phyloP scores from a whole-genome alignment of 768 basidiomycete species.

The Phylloporus scabripes region DNA sequence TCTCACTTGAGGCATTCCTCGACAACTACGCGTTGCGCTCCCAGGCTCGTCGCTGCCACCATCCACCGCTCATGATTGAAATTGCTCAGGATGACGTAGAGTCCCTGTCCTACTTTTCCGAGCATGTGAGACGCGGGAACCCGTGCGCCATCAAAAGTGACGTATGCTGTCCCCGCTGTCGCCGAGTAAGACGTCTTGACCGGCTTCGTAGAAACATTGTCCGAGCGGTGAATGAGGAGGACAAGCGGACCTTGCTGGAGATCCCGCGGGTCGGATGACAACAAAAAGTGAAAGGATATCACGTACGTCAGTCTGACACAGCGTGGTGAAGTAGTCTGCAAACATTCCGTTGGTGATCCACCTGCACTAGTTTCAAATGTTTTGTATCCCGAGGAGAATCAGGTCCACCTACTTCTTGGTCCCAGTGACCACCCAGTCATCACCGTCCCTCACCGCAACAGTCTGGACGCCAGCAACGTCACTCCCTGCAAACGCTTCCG shows the following conservation, averaged over 20 bases:
- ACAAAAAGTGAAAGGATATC: background rate
- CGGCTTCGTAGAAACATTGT: slow-evolving; percentile 74
- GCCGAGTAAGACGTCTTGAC: slow-evolving; percentile 93
- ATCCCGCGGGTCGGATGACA: slow-evolving; percentile 3
- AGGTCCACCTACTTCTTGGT: slow-evolving; percentile 71
- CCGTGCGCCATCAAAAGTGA: slow-evolving; percentile 75
- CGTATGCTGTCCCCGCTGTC: slow-evolving; percentile 85
- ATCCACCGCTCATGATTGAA: slow-evolving; percentile 93
- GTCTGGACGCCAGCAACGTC: slow-evolving; percentile 83
- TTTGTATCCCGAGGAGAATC: background rate
- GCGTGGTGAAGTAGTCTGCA: slow-evolving; percentile 80
- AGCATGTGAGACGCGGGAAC: slow-evolving; percentile 85
- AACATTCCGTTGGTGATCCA: slow-evolving; percentile 91
- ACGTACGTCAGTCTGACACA: slow-evolving; percentile 62
- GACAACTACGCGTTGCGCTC: slow-evolving; percentile 73
- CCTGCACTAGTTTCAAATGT: slow-evolving; percentile 33
- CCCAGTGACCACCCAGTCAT: slow-evolving; percentile 84
- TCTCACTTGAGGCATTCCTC: slow-evolving; percentile 85
- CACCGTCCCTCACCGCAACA: slow-evolving; percentile 79
- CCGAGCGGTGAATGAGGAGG: slow-evolving; percentile 66
- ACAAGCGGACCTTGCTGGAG: slow-evolving; percentile 65
- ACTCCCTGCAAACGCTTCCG: slow-evolving; percentile 89
- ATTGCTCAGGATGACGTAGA: slow-evolving; percentile 78
- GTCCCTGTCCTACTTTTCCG: slow-evolving; percentile 79
- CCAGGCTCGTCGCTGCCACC: slow-evolving; percentile 64